Evolutionary conservation across 1,284 basidiomycete species (phyloP).

Genomic region (Violaceomyces palustris): DNA sequence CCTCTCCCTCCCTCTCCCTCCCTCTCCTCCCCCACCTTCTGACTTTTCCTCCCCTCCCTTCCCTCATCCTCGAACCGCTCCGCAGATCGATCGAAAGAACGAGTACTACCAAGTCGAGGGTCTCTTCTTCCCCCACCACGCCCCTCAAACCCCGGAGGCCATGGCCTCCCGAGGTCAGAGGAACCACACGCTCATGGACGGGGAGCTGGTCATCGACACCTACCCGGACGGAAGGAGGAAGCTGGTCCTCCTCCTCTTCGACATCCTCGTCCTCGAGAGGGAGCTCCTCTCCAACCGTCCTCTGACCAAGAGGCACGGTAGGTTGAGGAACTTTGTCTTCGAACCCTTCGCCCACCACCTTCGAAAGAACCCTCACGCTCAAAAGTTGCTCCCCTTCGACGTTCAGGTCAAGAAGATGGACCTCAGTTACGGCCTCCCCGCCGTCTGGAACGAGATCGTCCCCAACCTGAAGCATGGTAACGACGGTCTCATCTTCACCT

Average conservation of each 20-base stretch:
- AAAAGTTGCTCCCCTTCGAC: conserved; percentile 73
- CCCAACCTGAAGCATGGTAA: conserved; percentile 86
- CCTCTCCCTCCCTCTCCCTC: neutral
- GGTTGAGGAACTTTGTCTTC: conserved; percentile 75
- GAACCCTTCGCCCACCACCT: conserved; percentile 73
- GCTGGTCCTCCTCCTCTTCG: conserved; percentile 80
- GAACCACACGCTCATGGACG: conserved; percentile 79
- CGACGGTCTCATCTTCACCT: conserved; percentile 96
- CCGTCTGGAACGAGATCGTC: conserved; percentile 77
- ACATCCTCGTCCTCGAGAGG: conserved; percentile 81
- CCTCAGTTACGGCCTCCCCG: conserved; percentile 79
- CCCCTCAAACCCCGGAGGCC: conserved; percentile 11
- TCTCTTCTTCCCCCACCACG: conserved; percentile 69
- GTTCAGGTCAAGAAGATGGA: conserved; percentile 76
- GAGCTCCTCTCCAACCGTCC: conserved; percentile 79
- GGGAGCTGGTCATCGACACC: conserved; percentile 86
- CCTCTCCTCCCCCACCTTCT: conserved; percentile 1
- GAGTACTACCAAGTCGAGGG: conserved; percentile 66
- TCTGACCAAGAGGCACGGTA: conserved; percentile 81
- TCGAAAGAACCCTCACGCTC: conserved; percentile 65
- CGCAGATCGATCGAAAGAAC: conserved; percentile 87
- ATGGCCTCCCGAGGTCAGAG: conserved; percentile 50
- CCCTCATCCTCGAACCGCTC: too few relatives aligned
- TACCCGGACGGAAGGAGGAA: conserved; percentile 59
- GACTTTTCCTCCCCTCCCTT: neutral